Evolutionary conservation across 192 early-diverging fungal genomes (phyloP), one percentile per base, ranked within the genome.

Genomic region (Coemansia aciculifera): DNA sequence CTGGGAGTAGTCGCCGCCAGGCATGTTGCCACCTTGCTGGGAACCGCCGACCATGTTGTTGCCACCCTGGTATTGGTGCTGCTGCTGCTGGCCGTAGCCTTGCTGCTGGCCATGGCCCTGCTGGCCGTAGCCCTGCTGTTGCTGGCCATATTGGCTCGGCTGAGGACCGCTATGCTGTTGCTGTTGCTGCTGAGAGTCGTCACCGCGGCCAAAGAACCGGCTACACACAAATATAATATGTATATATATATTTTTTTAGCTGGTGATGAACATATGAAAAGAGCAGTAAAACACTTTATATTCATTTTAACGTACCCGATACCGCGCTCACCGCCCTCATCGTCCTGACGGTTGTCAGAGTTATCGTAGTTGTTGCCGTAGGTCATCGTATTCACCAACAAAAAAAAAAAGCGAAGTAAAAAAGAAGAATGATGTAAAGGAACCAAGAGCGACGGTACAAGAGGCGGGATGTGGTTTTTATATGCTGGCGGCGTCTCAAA

Each of bases 1-100:
- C 57, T 81, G 73, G 17, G 79, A 73, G 64, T 69, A 81, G 68
- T 65, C 71, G 48, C 66, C 63, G 43, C 75, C 74, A 0, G 75
- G 74, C 63, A 68, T 63, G 68, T 82, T 82, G 65, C 68, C 71
- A 15, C 69, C 68, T 23, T 69, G 52, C 59, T 60, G 64, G 17
- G 54, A 59, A 27, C 73, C 73, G 36, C 74, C 79, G 17, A 48
- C 71, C 72, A 72, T 67, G 73, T 74, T 73, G 66, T 61, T 49
- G 17, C 74, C 74, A 11, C 71, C 67, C 10, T 67, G 74, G 17
- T 69, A 68, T 3, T 69, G 66, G 0, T 54, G 69, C 54, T 67
- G 36, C 46, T 68, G 67, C 37, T 72, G 63, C 59, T 72, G 63
- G 31, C 75, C 67, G 38, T 77, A 65, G 42, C 71, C 75, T 38